Percentiles rank a stretch among this genome's conserved stretches.
Evolutionary conservation across 371 early-diverging fungal genomes (phyloP).

Genomic region (Smittium culicis): DNA sequence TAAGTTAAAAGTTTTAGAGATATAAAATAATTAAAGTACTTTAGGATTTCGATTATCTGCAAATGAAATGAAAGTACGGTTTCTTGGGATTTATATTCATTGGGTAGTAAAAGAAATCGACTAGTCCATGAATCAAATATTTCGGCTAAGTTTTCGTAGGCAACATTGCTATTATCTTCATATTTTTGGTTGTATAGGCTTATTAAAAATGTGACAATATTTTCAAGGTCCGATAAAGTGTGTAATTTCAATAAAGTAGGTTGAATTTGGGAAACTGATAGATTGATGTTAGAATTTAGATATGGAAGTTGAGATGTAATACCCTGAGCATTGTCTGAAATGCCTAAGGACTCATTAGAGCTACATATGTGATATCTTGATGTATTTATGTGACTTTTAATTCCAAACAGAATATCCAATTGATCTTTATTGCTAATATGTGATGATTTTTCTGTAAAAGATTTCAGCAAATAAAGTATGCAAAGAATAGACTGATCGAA

Average conservation of each 20-base stretch:
- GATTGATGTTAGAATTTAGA: too few relatives aligned
- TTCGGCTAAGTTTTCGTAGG: background rate
- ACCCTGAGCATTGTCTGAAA: too few relatives aligned
- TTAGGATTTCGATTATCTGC: background rate
- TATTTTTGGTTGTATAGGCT: too few relatives aligned
- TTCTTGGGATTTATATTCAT: background rate
- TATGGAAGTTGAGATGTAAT: too few relatives aligned
- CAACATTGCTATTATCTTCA: too few relatives aligned
- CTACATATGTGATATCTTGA: background rate
- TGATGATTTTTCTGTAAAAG: background rate
- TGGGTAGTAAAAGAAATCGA: background rate
- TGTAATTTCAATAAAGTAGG: background rate
- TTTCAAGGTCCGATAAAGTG: background rate
- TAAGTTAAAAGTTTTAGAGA: background rate
- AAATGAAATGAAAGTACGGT: background rate
- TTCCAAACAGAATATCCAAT: background rate
- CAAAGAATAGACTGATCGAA: background rate
- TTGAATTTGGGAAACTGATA: too few relatives aligned
- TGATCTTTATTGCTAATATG: background rate
- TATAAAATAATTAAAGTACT: background rate
- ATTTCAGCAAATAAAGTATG: background rate
- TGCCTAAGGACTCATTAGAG: background rate
- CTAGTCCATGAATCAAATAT: background rate
- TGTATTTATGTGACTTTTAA: background rate
- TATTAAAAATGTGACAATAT: background rate